Percentiles rank a stretch among this genome's conserved stretches.
Evolutionary conservation across 805 yeast species (phyloP).

Genomic region (Lipomyces japonicus): DNA sequence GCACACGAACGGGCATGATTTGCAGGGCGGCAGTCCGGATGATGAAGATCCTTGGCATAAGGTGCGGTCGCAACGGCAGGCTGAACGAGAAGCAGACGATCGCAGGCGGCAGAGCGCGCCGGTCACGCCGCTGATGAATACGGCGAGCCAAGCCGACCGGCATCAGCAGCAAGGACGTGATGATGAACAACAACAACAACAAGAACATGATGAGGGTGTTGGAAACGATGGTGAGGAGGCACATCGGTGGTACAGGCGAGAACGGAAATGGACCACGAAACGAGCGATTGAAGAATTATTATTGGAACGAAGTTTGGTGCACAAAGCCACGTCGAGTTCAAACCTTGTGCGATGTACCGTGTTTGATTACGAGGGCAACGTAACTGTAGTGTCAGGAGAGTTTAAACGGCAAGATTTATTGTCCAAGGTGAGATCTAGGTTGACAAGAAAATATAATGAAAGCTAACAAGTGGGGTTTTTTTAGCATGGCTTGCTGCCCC

Average conservation of each 20-base stretch:
- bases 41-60: too few species aligned
- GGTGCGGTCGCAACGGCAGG: neutral
- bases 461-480: neutral
- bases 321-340: constrained; percentile 17
- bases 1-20: too few species aligned
- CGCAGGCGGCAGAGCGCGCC: neutral
- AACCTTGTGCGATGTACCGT: constrained; percentile 57
- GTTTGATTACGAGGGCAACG: constrained; percentile 65
- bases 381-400: constrained; percentile 64
- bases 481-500: constrained; percentile 69
- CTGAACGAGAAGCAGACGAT: neutral
- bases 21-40: too few species aligned
- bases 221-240: too few species aligned
- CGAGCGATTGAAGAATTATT: constrained; percentile 20
- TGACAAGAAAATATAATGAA: too few species aligned
- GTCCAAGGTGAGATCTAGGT: constrained; percentile 39
- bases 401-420: constrained; percentile 71
- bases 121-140: neutral
- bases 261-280: neutral
- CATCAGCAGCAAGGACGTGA: too few species aligned
- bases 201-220: too few species aligned
- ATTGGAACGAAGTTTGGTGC: constrained; percentile 18
- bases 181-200: too few species aligned
- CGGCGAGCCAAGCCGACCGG: too few species aligned
- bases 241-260: too few species aligned